Evolutionary conservation across 2,329 filamentous ascomycete species (phyloP).

Genomic region (Neonectria magnoliae): DNA sequence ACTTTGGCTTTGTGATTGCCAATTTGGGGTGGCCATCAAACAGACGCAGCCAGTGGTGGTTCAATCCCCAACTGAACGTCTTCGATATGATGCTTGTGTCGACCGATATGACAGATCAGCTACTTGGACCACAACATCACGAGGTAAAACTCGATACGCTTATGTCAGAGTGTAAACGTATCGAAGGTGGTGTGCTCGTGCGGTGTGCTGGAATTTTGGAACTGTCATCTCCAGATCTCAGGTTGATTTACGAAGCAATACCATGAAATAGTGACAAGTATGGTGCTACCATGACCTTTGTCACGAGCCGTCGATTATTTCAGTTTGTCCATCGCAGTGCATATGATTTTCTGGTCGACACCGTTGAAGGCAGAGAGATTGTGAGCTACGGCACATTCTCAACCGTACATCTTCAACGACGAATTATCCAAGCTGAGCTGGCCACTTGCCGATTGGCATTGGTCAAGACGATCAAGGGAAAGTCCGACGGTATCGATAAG

Average conservation of each 20-base stretch:
- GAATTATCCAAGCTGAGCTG: not conserved
- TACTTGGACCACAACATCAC: not conserved
- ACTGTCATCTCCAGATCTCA: not conserved
- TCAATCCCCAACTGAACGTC: not conserved
- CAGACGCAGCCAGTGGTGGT: too few relatives aligned
- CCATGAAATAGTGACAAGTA: not conserved
- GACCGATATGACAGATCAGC: not conserved
- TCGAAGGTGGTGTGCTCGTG: not conserved
- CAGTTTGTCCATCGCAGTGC: conserved; percentile 8
- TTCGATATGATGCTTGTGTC: conserved; percentile 5
- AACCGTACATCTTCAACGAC: not conserved
- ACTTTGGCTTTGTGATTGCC: not conserved
- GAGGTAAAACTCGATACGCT: not conserved
- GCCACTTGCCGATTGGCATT: not conserved
- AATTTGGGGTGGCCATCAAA: too few relatives aligned
- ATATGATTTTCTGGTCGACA: conserved; percentile 4
- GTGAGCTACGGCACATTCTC: not conserved
- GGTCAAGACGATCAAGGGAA: too few relatives aligned
- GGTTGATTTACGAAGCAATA: not conserved
- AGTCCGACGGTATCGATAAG: too few relatives aligned
- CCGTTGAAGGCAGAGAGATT: not conserved
- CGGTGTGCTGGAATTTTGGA: conserved; percentile 1
- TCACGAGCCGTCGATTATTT: not conserved
- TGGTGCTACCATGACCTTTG: too few relatives aligned
- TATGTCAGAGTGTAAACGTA: not conserved